Evolutionary conservation across 2,329 filamentous ascomycete species (phyloP).

Genomic region (Chalaropsis ovoidea): DNA sequence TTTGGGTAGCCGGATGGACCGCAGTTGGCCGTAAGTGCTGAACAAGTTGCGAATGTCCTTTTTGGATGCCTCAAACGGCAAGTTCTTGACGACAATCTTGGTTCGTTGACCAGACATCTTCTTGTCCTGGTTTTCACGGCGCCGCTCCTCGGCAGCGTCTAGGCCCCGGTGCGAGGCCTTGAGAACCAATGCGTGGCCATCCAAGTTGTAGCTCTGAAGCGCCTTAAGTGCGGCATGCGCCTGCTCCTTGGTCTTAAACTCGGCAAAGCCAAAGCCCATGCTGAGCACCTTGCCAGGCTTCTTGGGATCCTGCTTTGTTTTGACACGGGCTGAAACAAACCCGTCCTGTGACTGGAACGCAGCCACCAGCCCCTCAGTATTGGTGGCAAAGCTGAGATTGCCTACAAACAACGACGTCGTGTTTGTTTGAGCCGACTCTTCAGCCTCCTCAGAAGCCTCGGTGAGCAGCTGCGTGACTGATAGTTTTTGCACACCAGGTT

Average conservation of each 20-base stretch:
- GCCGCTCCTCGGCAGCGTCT: slow-evolving; percentile 78
- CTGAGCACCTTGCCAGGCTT: slow-evolving; percentile 77
- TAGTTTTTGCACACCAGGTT: slow-evolving; percentile 47
- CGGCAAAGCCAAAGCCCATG: slow-evolving; percentile 95
- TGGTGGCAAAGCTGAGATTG: slow-evolving; percentile 88
- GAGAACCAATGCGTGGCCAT: slow-evolving; percentile 74
- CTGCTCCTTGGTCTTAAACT: slow-evolving; percentile 68
- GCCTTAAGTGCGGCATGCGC: slow-evolving; percentile 68
- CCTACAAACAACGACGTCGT: slow-evolving; percentile 83
- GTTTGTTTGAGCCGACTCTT: slow-evolving; percentile 36
- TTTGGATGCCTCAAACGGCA: slow-evolving; percentile 91
- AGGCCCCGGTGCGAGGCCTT: slow-evolving; percentile 77
- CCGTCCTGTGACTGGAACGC: slow-evolving; percentile 74
- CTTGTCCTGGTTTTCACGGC: slow-evolving; percentile 72
- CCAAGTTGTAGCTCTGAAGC: slow-evolving; percentile 86
- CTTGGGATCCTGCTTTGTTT: slow-evolving; percentile 90
- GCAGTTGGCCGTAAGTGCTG: slow-evolving; percentile 80
- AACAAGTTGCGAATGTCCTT: slow-evolving; percentile 83
- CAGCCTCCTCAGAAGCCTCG: slow-evolving; percentile 43
- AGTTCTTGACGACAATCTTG: slow-evolving; percentile 95
- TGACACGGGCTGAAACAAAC: slow-evolving; percentile 80
- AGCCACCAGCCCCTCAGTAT: slow-evolving; percentile 62
- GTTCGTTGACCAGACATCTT: slow-evolving; percentile 66
- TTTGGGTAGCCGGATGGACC: slow-evolving; percentile 85
- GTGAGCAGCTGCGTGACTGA: slow-evolving; percentile 57